These are phyloP conservation scores for Coccinonectria pachysandricola DNA, from an alignment of 2,329 filamentous ascomycete species.

Conservation along the genomic window DNA sequence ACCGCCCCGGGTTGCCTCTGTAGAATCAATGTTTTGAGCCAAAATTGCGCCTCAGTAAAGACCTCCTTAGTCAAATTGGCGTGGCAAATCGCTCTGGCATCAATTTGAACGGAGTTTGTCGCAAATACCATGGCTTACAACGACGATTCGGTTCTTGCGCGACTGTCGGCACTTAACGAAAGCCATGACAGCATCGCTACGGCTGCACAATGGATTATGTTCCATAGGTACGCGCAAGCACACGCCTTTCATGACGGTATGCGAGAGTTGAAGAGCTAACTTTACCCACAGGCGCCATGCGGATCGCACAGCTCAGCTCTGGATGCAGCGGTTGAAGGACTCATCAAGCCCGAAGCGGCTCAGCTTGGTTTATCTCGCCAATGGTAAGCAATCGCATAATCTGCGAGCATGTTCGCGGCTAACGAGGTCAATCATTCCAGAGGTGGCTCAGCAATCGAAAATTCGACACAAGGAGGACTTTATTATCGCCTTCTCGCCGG, in stretches of 20 bases:
- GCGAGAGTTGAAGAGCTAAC: conserved; percentile 2
- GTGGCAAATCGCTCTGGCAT: too few relatives aligned
- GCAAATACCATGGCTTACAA: conserved; percentile 89
- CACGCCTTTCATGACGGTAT: neutral
- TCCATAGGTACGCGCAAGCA: conserved; percentile 84
- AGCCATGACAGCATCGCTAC: conserved; percentile 95
- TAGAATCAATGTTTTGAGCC: conserved; percentile 12
- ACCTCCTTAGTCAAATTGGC: conserved; percentile 1
- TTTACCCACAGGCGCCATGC: conserved; percentile 63
- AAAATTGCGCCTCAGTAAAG: conserved; percentile 4
- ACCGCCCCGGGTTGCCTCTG: conserved; percentile 10
- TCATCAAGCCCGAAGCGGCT: conserved; percentile 76
- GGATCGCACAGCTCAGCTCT: conserved; percentile 81
- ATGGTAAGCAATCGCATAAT: conserved; percentile 48
- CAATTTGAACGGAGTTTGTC: too few relatives aligned
- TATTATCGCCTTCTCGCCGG: conserved; percentile 77
- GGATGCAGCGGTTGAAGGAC: conserved; percentile 83
- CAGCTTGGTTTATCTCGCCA: conserved; percentile 88
- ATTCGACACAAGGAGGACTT: conserved; percentile 90
- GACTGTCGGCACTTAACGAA: conserved; percentile 91
- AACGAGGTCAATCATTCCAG: conserved; percentile 32
- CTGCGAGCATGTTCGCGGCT: conserved; percentile 1
- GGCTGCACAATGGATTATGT: conserved; percentile 99
- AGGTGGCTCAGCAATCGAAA: conserved; percentile 94
- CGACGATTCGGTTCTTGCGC: conserved; percentile 88